Conservation (phyloP, 2,329 filamentous ascomycete genomes). For the Basipetospora chlamydospora region DNA sequence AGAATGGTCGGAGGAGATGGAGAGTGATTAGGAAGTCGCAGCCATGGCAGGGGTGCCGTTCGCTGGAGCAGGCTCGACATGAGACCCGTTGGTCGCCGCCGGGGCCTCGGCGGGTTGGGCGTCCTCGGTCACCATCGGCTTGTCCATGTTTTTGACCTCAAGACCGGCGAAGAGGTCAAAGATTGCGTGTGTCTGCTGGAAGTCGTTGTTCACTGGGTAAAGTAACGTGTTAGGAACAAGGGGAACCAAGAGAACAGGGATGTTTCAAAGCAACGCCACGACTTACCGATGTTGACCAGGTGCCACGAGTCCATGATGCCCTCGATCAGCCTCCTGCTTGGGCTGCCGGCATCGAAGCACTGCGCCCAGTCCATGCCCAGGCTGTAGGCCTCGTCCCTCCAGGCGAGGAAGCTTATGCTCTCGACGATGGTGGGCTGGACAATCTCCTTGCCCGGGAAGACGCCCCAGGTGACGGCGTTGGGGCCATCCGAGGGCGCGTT, state of each 20-base stretch:
- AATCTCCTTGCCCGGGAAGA: slow-evolving; percentile 97
- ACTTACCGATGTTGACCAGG: slow-evolving; percentile 82
- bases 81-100: slow-evolving; percentile 6
- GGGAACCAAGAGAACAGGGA: neutral
- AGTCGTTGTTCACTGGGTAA: slow-evolving; percentile 91
- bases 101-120: slow-evolving; percentile 1
- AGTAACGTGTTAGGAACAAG: no score
- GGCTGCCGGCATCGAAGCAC: slow-evolving; percentile 64
- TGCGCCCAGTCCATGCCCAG: slow-evolving; percentile 88
- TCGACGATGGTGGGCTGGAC: slow-evolving; percentile 99
- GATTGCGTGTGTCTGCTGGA: slow-evolving; percentile 69
- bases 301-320: slow-evolving; percentile 83
- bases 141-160: slow-evolving; percentile 48
- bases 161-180: slow-evolving; percentile 78
- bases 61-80: no score
- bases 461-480: slow-evolving; percentile 98
- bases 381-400: slow-evolving; percentile 95
- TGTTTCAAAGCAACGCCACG: neutral
- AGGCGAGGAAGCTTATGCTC: slow-evolving; percentile 91
- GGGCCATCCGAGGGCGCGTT: slow-evolving; percentile 77
- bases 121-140: slow-evolving; percentile 4
- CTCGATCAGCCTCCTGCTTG: slow-evolving; percentile 68
- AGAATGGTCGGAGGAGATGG: no score
- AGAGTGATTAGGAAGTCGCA: no score
- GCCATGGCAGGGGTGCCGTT: no score